Percentiles rank a stretch among this genome's conserved stretches.
Evolutionary conservation across 129 eudicot genomes (phyloP).

Genomic region (Escallonia herrerae): DNA sequence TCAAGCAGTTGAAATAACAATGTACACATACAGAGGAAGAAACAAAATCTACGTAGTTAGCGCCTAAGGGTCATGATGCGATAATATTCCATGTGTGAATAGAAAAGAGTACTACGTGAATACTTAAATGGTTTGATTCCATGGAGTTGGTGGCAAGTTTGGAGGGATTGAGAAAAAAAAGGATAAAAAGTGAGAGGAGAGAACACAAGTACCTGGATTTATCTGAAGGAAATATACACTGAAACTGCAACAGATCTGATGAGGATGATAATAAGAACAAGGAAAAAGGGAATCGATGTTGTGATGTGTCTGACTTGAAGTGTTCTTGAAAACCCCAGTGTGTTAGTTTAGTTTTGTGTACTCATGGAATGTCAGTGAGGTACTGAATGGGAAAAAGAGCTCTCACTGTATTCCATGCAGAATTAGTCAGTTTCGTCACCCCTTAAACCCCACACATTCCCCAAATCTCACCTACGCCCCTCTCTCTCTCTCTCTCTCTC

Average conservation of each 20-base stretch:
- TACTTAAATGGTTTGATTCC: conserved; percentile 39
- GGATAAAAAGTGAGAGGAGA: conserved; percentile 20
- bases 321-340: conserved; percentile 12
- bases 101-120: conserved; percentile 7
- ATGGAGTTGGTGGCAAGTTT: conserved; percentile 47
- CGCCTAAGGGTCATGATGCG: conserved; percentile 32
- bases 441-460: neutral
- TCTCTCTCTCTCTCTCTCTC: no score
- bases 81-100: conserved; percentile 33
- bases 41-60: conserved; percentile 30
- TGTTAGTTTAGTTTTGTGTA: conserved; percentile 8
- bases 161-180: conserved; percentile 31
- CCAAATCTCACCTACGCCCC: neutral
- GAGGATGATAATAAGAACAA: conserved; percentile 18
- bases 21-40: conserved; percentile 6
- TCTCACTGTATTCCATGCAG: conserved; percentile 19
- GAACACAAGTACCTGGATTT: conserved; percentile 36
- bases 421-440: conserved; percentile 15
- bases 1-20: neutral
- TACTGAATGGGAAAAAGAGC: conserved; percentile 25
- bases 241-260: conserved; percentile 9
- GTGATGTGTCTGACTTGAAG: conserved; percentile 30
- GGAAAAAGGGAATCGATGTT: conserved; percentile 44
- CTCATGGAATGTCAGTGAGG: conserved; percentile 25
- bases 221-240: neutral